phyloP scores from a whole-genome alignment of 345 rosid species.

The Zanthoxylum bungeanum region DNA sequence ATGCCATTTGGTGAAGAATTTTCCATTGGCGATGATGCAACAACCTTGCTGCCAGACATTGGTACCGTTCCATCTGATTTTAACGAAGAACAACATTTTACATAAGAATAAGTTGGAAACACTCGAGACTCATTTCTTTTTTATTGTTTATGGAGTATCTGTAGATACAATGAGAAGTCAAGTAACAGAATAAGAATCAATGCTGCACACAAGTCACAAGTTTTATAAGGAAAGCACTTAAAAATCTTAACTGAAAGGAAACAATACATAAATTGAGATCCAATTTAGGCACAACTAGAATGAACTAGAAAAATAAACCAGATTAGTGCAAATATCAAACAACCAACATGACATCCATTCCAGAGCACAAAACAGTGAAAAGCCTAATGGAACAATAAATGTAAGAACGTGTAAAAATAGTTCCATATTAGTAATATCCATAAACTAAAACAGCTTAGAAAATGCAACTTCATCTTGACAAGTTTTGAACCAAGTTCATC shows the following conservation, averaged over 20 bases:
- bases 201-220: neutral
- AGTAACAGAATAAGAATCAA: neutral
- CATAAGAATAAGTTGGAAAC: neutral
- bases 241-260: neutral
- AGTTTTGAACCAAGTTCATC: neutral
- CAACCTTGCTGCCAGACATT: conserved; percentile 24
- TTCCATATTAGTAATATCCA: neutral
- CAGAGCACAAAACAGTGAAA: neutral
- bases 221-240: neutral
- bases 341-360: neutral
- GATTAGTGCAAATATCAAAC: neutral
- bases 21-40: conserved; percentile 36
- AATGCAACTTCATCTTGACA: neutral
- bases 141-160: neutral
- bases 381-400: neutral
- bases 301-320: neutral
- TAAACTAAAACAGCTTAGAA: neutral
- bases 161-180: conserved; percentile 1
- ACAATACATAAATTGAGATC: neutral
- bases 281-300: neutral
- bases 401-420: neutral
- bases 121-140: neutral
- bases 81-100: conserved; percentile 14
- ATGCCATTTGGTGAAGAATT: conserved; percentile 18
- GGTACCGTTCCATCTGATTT: conserved; percentile 26